phyloP scores from a whole-genome alignment of 1,139 yeast genomes.

The Lodderomyces margitis region DNA sequence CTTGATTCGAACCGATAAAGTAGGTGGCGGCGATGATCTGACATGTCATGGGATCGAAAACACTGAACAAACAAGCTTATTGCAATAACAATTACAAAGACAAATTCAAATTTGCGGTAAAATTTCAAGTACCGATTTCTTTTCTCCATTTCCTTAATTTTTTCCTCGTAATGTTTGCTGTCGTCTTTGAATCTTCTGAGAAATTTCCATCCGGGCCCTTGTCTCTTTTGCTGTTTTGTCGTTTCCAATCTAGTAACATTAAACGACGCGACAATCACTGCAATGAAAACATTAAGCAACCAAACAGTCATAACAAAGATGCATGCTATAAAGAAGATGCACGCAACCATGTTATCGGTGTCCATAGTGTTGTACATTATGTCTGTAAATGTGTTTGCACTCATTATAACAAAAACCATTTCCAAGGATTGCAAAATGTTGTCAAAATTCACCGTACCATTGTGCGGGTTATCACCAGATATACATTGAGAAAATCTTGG shows the following conservation, averaged over 20 bases:
- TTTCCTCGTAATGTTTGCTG: conserved; percentile 23
- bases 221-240: conserved; percentile 21
- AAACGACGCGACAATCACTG: conserved; percentile 84
- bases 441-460: conserved; percentile 77
- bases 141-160: conserved; percentile 26
- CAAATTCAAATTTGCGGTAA: conserved; percentile 38
- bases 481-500: conserved; percentile 76
- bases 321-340: conserved; percentile 72
- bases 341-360: conserved; percentile 75
- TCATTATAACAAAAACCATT: conserved; percentile 81
- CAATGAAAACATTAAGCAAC: conserved; percentile 81
- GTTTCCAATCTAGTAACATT: conserved; percentile 44
- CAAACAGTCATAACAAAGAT: conserved; percentile 78
- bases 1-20: conserved; percentile 50
- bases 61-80: conserved; percentile 54
- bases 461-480: conserved; percentile 67
- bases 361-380: conserved; percentile 86
- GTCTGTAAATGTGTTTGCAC: conserved; percentile 89
- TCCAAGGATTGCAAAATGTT: conserved; percentile 81
- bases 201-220: conserved; percentile 6
- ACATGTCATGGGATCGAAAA: conserved; percentile 33
- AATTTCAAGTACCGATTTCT: conserved; percentile 25
- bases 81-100: conserved; percentile 51
- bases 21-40: conserved; percentile 22
- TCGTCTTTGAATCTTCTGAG: conserved; percentile 14